A percentile compares a stretch with the other conserved stretches of the same genome.
Evolutionary conservation across 768 basidiomycete species (phyloP).

Genomic region (Calocybe indica): DNA sequence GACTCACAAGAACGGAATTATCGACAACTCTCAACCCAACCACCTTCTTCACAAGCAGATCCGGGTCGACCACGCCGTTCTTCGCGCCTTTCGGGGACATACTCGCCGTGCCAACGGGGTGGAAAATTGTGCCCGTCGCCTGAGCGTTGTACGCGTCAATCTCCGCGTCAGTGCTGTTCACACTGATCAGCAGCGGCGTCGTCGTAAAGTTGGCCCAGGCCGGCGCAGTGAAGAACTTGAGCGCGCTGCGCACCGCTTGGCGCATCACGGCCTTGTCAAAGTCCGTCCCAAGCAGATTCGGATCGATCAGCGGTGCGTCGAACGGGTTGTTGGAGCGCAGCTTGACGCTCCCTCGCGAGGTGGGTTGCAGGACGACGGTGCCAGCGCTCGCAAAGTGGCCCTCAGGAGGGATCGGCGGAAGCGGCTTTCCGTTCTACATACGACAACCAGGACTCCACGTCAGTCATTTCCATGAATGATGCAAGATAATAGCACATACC

Average conservation of each 20-base stretch:
- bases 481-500: not conserved
- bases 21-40: no score
- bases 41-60: no score
- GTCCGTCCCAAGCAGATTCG: constrained; percentile 2
- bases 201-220: constrained; percentile 2
- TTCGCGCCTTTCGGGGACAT: not conserved
- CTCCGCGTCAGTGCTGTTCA: constrained; percentile 5
- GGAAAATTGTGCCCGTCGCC: constrained; percentile 3
- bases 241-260: constrained; percentile 1
- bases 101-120: not conserved
- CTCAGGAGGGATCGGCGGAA: not conserved
- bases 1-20: no score
- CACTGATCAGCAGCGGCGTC: not conserved
- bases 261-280: constrained; percentile 5
- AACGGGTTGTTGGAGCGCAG: no score
- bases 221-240: constrained; percentile 4
- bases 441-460: not conserved
- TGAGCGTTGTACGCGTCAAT: constrained; percentile 1
- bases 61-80: not conserved
- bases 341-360: not conserved
- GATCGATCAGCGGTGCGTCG: constrained; percentile 6
- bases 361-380: not conserved
- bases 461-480: not conserved
- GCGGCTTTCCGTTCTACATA: constrained; percentile 2
- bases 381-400: not conserved